Conservation (phyloP, 345 rosid species). For the Sisymbrium irio region DNA sequence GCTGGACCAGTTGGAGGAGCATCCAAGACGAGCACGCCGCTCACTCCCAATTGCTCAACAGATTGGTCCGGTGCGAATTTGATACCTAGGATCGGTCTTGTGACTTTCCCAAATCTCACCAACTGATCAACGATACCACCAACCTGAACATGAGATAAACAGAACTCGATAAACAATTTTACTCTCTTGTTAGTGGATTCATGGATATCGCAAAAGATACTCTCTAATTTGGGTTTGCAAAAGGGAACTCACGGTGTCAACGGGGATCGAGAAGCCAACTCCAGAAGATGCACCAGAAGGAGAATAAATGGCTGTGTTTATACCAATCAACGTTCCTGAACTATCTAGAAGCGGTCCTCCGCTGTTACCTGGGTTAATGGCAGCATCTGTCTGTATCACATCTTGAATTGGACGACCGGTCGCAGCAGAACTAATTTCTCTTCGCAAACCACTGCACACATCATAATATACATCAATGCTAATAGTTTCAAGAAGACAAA, state of each 20-base stretch:
- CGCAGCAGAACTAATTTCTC: constrained; percentile 98
- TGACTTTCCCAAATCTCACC: constrained; percentile 84
- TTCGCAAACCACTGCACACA: constrained; percentile 70
- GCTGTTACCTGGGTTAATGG: constrained; percentile 96
- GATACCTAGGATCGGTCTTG: constrained; percentile 91
- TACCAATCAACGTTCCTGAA: constrained; percentile 85
- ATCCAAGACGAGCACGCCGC: constrained; percentile 96
- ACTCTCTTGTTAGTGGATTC: not conserved
- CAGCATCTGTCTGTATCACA: constrained; percentile 98
- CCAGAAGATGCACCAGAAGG: constrained; percentile 99
- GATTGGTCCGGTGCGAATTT: constrained; percentile 98
- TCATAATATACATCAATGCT: constrained; percentile 24
- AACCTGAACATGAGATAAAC: constrained; percentile 50
- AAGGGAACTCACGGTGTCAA: constrained; percentile 76
- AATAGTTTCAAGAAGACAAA: not conserved
- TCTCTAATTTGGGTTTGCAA: not conserved
- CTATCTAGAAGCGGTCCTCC: constrained; percentile 98
- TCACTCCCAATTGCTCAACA: constrained; percentile 89
- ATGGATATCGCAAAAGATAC: not conserved
- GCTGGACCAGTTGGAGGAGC: constrained; percentile 95
- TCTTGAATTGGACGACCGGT: constrained; percentile 99
- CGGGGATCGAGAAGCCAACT: constrained; percentile 96
- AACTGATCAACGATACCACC: constrained; percentile 88
- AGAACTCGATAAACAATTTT: not conserved
- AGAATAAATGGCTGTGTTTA: constrained; percentile 95